Base-by-base conservation (phyloP, 257 asterid species). In the Ballota nigra region DNA sequence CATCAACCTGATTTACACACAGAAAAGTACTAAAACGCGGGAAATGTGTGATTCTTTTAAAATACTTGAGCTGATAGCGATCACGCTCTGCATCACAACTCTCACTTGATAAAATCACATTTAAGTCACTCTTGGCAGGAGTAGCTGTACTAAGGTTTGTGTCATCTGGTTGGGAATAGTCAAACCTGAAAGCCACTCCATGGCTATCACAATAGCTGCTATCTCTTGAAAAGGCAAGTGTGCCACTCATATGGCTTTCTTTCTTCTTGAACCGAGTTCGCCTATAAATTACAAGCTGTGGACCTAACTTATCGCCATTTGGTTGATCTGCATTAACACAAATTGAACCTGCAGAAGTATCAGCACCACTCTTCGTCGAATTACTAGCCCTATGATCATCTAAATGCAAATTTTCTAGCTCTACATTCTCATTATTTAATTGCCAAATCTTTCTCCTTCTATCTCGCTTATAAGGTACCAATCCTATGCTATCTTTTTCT, bases 11-110 rank as follows among this genome's bases (percentile, higher is more conserved):
- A 58, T 68, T 78, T 71, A 77, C 80, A 73, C 69, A 61, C 65
- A 31, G 62, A 34, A 41, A 61, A 66, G 76, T 28, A 62, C 64
- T 69, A 31, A 28, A 70, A 18, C 0, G 71, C 58, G 22, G 66
- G 69, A 56, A 43, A 65, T 57, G 71, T 55, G 36, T 56, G 28
- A 23, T 72, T 82, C 87, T 84, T 81, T 77, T 83, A 58, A 57
- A 77, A 79, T 89, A 89, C 75, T 86, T 89, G 26, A 82, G 66
- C 47, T 68, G 76, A 74, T 24, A 84, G 15, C 79, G 88, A 40
- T 76, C 83, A 31, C 64, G 60, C 70, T 68, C 77, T 36, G 73
- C 53, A 74, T 59, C 62, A 67, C 64, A 72, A 68, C 65, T 66
- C 58, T 80, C 83, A 40, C 68, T 77, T 53, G 75, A 79, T 24